These are phyloP conservation scores for Holtermannia corniformis DNA, from an alignment of 768 basidiomycete genomes.

Conservation along the genomic window DNA sequence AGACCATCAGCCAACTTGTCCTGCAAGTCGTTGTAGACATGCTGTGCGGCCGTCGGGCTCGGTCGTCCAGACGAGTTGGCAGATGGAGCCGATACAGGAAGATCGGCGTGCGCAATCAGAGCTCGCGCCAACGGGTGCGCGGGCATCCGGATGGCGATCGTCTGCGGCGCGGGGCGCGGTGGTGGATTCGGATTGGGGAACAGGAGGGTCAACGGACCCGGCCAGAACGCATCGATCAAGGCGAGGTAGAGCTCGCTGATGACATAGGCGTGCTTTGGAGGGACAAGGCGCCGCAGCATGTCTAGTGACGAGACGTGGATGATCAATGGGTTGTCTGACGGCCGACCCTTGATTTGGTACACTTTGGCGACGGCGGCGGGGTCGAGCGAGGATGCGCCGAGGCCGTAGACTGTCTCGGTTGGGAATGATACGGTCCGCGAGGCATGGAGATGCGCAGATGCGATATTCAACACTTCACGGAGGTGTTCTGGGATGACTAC, in stretches of 20 bases:
- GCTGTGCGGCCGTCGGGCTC: slow-evolving; percentile 79
- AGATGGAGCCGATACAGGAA: slow-evolving; percentile 85
- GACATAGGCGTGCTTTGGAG: slow-evolving; percentile 48
- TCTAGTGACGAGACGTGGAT: slow-evolving; percentile 78
- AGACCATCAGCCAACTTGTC: slow-evolving; percentile 31
- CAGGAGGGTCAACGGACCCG: slow-evolving; percentile 81
- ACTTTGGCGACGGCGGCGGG: slow-evolving; percentile 57
- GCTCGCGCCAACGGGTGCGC: slow-evolving; percentile 86
- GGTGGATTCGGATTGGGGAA: slow-evolving; percentile 60
- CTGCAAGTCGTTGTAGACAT: slow-evolving; percentile 66
- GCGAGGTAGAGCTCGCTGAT: slow-evolving; percentile 58
- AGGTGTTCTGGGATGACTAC: slow-evolving; percentile 19
- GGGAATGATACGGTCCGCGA: slow-evolving; percentile 62
- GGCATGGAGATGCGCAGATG: slow-evolving; percentile 27
- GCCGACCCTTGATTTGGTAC: slow-evolving; percentile 81
- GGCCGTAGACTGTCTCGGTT: slow-evolving; percentile 96
- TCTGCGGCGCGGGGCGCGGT: slow-evolving; percentile 30
- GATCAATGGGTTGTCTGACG: slow-evolving; percentile 93
- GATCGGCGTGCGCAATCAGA: slow-evolving; percentile 62
- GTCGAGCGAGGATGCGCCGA: slow-evolving; percentile 73
- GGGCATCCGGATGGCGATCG: slow-evolving; percentile 80
- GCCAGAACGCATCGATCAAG: slow-evolving; percentile 84
- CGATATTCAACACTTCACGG: slow-evolving; percentile 16
- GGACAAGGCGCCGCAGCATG: slow-evolving; percentile 73
- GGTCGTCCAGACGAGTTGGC: slow-evolving; percentile 92